Percentiles rank a stretch among this genome's conserved stretches.
Evolutionary conservation across 305 asterid species (phyloP).

Genomic region (Fraxinus floribunda): DNA sequence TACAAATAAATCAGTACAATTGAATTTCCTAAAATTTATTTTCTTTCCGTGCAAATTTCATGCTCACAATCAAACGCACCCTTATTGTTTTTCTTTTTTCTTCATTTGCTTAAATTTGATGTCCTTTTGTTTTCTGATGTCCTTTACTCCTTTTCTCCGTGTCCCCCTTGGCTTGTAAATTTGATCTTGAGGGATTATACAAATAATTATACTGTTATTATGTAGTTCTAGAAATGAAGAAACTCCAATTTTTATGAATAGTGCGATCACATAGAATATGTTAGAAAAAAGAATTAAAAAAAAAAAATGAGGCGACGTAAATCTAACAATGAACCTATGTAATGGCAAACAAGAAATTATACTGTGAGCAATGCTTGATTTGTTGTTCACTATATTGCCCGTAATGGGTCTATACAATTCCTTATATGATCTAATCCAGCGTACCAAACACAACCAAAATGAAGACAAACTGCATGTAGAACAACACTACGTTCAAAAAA

Average conservation of each 20-base stretch:
- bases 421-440: no score
- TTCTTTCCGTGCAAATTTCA: no score
- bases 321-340: neutral
- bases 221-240: no score
- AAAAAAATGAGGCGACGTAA: no score
- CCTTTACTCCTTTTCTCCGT: neutral
- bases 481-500: neutral
- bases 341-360: neutral
- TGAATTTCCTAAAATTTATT: no score
- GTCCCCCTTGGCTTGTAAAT: slow-evolving; percentile 15
- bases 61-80: no score
- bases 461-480: neutral
- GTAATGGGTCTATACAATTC: neutral
- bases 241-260: neutral
- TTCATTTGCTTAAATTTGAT: neutral
- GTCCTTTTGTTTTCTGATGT: neutral
- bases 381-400: neutral
- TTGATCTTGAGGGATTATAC: neutral
- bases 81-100: neutral
- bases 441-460: neutral
- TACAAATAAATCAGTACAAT: no score
- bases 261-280: neutral
- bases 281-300: no score
- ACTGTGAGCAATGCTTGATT: neutral
- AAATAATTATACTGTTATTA: neutral